Percentiles rank a stretch among this genome's conserved stretches.
Conservation (phyloP, 495 filamentous ascomycete species). For the Hyaloscypha bicolor region DNA sequence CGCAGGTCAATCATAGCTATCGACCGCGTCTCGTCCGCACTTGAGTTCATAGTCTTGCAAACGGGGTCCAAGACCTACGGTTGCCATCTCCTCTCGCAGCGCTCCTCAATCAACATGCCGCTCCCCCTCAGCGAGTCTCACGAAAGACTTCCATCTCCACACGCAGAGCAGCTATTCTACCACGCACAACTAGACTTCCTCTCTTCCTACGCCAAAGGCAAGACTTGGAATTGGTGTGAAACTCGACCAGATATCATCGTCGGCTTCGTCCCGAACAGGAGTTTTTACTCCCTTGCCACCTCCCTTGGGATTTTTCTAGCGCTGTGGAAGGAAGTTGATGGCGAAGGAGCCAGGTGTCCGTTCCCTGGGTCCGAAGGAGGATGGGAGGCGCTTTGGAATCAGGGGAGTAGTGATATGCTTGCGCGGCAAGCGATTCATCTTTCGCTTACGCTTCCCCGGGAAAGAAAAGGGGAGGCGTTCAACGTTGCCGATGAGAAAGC, state of each 20-base stretch:
- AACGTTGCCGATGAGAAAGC: slow-evolving; percentile 21
- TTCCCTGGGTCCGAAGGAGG: slow-evolving; percentile 42
- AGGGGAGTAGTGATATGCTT: slow-evolving; percentile 46
- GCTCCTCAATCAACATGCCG: slow-evolving; percentile 31
- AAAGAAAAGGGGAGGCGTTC: slow-evolving; percentile 15
- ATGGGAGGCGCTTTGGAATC: slow-evolving; percentile 34
- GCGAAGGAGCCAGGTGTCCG: slow-evolving; percentile 34
- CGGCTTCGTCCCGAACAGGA: slow-evolving; percentile 45
- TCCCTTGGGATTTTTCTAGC: slow-evolving; percentile 41
- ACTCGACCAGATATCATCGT: slow-evolving; percentile 49
- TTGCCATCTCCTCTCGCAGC: slow-evolving; percentile 15
- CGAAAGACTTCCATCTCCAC: slow-evolving; percentile 38
- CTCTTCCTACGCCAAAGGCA: slow-evolving; percentile 33
- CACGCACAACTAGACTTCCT: slow-evolving; percentile 39
- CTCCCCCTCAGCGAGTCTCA: slow-evolving; percentile 38
- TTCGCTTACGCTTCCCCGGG: slow-evolving; percentile 27
- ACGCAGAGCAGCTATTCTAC: slow-evolving; percentile 40
- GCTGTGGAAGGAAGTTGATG: slow-evolving; percentile 41
- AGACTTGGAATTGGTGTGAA: slow-evolving; percentile 46
- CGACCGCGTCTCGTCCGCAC: slow-evolving; percentile 29
- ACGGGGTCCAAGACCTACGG: slow-evolving; percentile 37
- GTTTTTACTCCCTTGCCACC: slow-evolving; percentile 45
- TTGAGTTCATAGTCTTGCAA: slow-evolving; percentile 44
- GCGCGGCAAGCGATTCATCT: slow-evolving; percentile 24
- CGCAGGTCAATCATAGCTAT: slow-evolving; percentile 15